A percentile compares a stretch with the other conserved stretches of the same genome.
Conservation (phyloP, 148 eudicot species). For the Cornus florida region DNA sequence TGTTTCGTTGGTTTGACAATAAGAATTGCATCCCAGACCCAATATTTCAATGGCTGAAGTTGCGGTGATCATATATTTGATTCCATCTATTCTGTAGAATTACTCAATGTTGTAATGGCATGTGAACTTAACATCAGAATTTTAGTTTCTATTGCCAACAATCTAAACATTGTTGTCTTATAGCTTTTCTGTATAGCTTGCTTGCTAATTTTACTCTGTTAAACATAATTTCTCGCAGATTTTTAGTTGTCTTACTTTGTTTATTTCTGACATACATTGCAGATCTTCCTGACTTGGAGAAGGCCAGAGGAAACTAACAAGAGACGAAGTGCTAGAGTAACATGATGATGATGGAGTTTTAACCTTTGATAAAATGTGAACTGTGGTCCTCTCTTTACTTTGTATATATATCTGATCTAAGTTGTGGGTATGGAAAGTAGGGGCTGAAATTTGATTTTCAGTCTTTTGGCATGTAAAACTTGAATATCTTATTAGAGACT, state of each 20-base stretch:
- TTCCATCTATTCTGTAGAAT: not conserved
- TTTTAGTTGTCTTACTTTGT: not conserved
- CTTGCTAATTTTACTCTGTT: not conserved
- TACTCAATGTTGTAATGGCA: not conserved
- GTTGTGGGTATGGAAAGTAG: not conserved
- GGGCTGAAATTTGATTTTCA: not conserved
- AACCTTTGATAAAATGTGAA: not conserved
- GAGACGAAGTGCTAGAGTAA: not conserved
- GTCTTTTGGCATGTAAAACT: not conserved
- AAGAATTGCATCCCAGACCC: not conserved
- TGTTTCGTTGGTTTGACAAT: not conserved
- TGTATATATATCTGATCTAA: not conserved
- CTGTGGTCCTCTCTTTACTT: not conserved
- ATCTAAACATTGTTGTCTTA: no score
- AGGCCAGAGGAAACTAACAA: constrained; percentile 50
- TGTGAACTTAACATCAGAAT: not conserved
- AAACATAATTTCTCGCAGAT: not conserved
- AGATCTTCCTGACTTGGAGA: constrained; percentile 95
- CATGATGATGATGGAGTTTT: not conserved
- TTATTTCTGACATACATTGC: constrained; percentile 13
- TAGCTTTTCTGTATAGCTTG: no score
- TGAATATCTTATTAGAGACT: not conserved
- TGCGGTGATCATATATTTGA: not conserved
- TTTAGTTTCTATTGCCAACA: not conserved
- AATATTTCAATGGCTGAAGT: not conserved